phyloP scores from a whole-genome alignment of 352 stramenopile genomes.

The Phytophthora hibernalis region DNA sequence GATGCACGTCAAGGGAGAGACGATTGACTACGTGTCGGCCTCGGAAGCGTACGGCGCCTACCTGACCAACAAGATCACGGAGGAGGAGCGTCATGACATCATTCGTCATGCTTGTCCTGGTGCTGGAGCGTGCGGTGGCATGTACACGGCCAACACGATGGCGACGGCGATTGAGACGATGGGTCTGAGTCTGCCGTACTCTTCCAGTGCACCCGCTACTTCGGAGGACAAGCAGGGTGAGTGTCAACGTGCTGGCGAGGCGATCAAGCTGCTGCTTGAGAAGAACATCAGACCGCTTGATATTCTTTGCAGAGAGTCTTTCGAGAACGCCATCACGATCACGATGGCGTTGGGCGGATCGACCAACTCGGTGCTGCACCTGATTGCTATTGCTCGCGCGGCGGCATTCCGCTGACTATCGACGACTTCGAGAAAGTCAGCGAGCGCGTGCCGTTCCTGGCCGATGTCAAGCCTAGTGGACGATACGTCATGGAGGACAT shows the following conservation, averaged over 20 bases:
- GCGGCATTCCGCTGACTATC: conserved; percentile 92
- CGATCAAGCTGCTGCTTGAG: conserved; percentile 93
- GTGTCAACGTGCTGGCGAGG: conserved; percentile 89
- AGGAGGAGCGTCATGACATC: conserved; percentile 94
- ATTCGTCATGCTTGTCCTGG: conserved; percentile 96
- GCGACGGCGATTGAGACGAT: conserved; percentile 97
- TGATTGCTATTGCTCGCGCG: conserved; percentile 98
- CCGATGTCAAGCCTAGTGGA: conserved; percentile 97
- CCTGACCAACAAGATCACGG: conserved; percentile 92
- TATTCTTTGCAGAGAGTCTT: conserved; percentile 97
- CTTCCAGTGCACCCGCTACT: conserved; percentile 94
- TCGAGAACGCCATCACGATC: conserved; percentile 99
- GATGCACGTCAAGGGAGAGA: conserved; percentile 90
- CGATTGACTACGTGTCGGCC: conserved; percentile 97
- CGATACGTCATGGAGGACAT: conserved; percentile 99
- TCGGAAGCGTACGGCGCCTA: conserved; percentile 98
- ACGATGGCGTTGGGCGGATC: conserved; percentile 98
- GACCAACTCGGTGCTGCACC: conserved; percentile 98
- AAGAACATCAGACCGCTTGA: conserved; percentile 97
- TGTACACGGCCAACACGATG: conserved; percentile 99
- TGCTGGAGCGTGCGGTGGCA: conserved; percentile 96
- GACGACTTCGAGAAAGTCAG: conserved; percentile 98
- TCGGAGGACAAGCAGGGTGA: conserved; percentile 95
- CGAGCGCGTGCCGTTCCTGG: conserved; percentile 96
- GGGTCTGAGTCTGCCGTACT: conserved; percentile 97